Conservation (phyloP, 352 stramenopile species). For the Globisporangium nagaii region DNA sequence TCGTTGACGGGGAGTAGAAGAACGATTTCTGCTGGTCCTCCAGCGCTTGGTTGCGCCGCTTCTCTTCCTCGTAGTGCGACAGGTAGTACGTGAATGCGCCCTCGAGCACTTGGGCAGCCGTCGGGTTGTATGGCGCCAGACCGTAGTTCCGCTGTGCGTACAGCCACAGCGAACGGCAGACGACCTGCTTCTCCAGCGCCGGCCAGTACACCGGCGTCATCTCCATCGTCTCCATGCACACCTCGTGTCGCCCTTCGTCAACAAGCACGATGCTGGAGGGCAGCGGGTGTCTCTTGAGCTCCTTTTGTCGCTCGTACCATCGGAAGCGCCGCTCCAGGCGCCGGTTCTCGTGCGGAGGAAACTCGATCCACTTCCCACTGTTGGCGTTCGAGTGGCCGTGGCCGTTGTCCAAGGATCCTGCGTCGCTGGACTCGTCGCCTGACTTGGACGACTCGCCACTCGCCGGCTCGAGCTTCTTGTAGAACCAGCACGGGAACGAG, state of each 20-base stretch:
- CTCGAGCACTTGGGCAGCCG: constrained; percentile 43
- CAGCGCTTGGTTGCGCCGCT: constrained; percentile 41
- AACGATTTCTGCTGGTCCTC: constrained; percentile 40
- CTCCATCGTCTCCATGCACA: constrained; percentile 67
- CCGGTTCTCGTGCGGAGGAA: constrained; percentile 63
- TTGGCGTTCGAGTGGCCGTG: constrained; percentile 1
- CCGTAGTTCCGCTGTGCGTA: constrained; percentile 82
- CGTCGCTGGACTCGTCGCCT: neutral
- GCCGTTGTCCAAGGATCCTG: neutral
- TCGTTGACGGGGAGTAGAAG: constrained; percentile 30
- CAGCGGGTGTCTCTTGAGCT: constrained; percentile 23
- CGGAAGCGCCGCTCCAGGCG: constrained; percentile 63
- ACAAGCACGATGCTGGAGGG: constrained; percentile 64
- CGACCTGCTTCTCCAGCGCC: constrained; percentile 54
- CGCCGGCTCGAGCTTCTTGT: constrained; percentile 45
- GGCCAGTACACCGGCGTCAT: constrained; percentile 84
- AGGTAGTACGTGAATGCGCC: constrained; percentile 75
- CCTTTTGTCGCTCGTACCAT: constrained; percentile 57
- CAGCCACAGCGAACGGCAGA: constrained; percentile 72
- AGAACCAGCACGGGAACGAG: constrained; percentile 81
- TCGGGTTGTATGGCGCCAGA: constrained; percentile 65
- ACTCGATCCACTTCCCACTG: constrained; percentile 66
- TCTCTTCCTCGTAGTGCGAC: constrained; percentile 58
- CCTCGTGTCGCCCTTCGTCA: constrained; percentile 77
- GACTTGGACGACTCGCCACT: neutral